phyloP scores from a whole-genome alignment of 768 basidiomycete species.

The Termitomyces sp. region DNA sequence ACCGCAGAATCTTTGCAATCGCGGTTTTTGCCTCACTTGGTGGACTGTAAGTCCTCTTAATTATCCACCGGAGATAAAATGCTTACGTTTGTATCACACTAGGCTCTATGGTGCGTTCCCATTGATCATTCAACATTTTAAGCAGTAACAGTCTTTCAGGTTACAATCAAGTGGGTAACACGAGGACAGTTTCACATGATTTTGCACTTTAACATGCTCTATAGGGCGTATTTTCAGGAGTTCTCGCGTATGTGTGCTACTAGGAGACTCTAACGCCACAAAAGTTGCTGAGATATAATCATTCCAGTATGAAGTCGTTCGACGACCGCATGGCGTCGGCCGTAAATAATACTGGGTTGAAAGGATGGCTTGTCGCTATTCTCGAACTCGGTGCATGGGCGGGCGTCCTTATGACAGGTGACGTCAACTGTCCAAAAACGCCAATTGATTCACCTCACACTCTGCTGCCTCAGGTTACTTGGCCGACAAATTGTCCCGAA shows the following conservation, averaged over 20 bases:
- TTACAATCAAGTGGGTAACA: conserved; percentile 51
- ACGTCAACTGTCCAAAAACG: background rate
- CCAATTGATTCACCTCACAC: background rate
- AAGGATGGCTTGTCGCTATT: conserved; percentile 73
- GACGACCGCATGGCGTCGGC: conserved; percentile 50
- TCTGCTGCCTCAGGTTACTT: conserved; percentile 36
- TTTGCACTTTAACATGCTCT: background rate
- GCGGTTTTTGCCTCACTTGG: conserved; percentile 78
- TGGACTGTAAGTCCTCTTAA: conserved; percentile 48
- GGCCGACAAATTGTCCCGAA: conserved; percentile 69
- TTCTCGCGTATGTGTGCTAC: conserved; percentile 41
- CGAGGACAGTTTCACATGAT: background rate
- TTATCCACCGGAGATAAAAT: background rate
- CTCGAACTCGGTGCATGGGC: conserved; percentile 75
- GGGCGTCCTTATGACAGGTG: conserved; percentile 66
- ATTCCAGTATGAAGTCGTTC: conserved; percentile 44
- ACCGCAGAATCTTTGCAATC: conserved; percentile 58
- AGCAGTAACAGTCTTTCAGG: conserved; percentile 26
- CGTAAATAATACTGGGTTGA: conserved; percentile 42
- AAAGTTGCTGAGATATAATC: background rate
- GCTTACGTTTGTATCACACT: background rate
- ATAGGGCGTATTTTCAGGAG: conserved; percentile 73
- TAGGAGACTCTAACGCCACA: background rate
- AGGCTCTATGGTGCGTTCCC: conserved; percentile 55
- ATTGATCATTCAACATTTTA: conserved; percentile 5